Percentiles rank a stretch among this genome's conserved stretches.
Conservation (phyloP, 2,329 filamentous ascomycete genomes). For the Hymenoscyphus occultus region DNA sequence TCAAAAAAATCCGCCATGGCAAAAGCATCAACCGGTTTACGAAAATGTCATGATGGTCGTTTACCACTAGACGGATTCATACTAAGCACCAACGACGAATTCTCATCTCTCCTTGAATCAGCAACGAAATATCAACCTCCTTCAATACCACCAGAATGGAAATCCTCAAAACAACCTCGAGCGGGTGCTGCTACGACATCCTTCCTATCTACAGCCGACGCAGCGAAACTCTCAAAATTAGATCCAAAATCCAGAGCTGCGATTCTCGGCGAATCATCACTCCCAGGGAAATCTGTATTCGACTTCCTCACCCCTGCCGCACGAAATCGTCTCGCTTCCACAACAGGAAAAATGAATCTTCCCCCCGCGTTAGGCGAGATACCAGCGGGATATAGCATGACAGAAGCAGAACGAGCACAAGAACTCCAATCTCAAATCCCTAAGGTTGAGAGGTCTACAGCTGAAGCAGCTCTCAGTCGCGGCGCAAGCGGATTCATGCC, state of each 20-base stretch:
- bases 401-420: slow-evolving; percentile 60
- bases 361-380: slow-evolving; percentile 75
- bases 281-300: slow-evolving; percentile 93
- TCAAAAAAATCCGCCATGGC: slow-evolving; percentile 58
- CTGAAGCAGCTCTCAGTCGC: slow-evolving; percentile 65
- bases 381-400: slow-evolving; percentile 60
- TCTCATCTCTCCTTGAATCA: slow-evolving; percentile 44
- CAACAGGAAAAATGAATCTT: slow-evolving; percentile 72
- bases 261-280: slow-evolving; percentile 72
- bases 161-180: slow-evolving; percentile 52
- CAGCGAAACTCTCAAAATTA: slow-evolving; percentile 71
- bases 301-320: slow-evolving; percentile 81
- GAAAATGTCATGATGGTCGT: slow-evolving; percentile 79
- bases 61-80: slow-evolving; percentile 78
- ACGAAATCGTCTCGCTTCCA: slow-evolving; percentile 71
- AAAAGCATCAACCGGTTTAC: slow-evolving; percentile 45
- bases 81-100: slow-evolving; percentile 55
- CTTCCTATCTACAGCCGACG: slow-evolving; percentile 70
- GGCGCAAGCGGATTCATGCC: slow-evolving; percentile 70
- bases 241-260: slow-evolving; percentile 75
- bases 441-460: slow-evolving; percentile 62
- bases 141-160: slow-evolving; percentile 71
- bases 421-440: slow-evolving; percentile 59
- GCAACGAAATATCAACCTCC: slow-evolving; percentile 59
- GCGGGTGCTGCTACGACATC: slow-evolving; percentile 35